phyloP scores from a whole-genome alignment of 1,284 basidiomycete genomes.

The Cutaneotrichosporon mucoides region DNA sequence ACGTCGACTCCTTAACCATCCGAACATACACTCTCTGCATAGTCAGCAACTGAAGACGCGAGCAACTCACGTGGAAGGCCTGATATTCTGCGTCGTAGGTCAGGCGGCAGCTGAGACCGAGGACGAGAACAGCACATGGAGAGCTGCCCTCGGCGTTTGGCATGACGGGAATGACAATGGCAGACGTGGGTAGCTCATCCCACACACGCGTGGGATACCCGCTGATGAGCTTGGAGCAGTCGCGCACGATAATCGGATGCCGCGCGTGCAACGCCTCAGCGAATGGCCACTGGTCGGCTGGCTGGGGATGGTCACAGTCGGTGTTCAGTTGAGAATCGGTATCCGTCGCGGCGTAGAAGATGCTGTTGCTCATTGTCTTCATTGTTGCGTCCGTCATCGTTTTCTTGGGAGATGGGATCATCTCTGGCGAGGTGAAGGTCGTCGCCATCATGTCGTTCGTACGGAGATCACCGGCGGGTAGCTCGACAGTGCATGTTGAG shows the following conservation, averaged over 20 bases:
- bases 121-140: slow-evolving; percentile 42
- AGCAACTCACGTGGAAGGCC: slow-evolving; percentile 38
- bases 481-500: neutral
- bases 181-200: slow-evolving; percentile 45
- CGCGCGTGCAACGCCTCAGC: slow-evolving; percentile 33
- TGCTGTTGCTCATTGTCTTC: neutral
- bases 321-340: neutral
- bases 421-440: slow-evolving; percentile 6
- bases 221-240: slow-evolving; percentile 36
- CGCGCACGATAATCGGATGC: slow-evolving; percentile 39
- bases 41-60: neutral
- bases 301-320: neutral
- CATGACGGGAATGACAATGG: slow-evolving; percentile 47
- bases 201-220: slow-evolving; percentile 43
- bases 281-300: slow-evolving; percentile 35
- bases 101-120: slow-evolving; percentile 46
- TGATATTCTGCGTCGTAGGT: slow-evolving; percentile 47
- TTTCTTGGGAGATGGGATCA: neutral
- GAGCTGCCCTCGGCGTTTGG: slow-evolving; percentile 40
- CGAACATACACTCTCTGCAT: slow-evolving; percentile 27
- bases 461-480: neutral
- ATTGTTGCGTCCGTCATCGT: neutral
- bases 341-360: neutral
- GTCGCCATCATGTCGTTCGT: slow-evolving; percentile 7
- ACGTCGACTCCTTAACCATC: no score